Evolutionary conservation across 352 stramenopile species (phyloP).

Genomic region (Globisporangium orthogonon): DNA sequence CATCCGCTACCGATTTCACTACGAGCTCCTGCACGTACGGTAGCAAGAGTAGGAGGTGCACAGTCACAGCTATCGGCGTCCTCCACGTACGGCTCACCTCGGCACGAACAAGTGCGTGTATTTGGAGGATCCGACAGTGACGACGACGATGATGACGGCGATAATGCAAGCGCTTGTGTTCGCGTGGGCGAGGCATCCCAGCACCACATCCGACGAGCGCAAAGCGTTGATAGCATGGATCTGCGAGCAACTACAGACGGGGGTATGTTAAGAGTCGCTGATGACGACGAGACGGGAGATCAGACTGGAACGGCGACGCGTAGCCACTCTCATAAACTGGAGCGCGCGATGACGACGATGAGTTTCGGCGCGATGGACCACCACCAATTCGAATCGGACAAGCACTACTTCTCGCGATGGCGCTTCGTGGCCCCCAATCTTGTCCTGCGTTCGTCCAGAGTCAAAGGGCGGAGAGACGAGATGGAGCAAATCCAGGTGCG

Average conservation of each 20-base stretch:
- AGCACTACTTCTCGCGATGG: constrained; percentile 40
- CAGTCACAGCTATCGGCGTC: background rate
- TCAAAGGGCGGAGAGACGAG: constrained; percentile 9
- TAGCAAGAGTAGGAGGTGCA: background rate
- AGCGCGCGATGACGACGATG: constrained; percentile 26
- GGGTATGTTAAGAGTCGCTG: background rate
- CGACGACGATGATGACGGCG: background rate
- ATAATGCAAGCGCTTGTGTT: too few species aligned
- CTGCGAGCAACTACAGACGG: constrained; percentile 1
- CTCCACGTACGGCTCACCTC: constrained; percentile 7
- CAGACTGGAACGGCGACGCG: background rate
- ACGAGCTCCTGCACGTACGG: constrained; percentile 16
- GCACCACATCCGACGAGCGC: constrained; percentile 12
- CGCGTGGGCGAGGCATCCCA: background rate
- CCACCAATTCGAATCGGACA: constrained; percentile 21
- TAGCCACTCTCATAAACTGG: constrained; percentile 8
- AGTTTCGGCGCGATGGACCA: constrained; percentile 27
- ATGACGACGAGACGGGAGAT: background rate
- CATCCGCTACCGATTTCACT: constrained; percentile 60
- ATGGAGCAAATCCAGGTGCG: constrained; percentile 44
- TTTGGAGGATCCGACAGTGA: background rate
- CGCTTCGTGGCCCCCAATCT: constrained; percentile 59
- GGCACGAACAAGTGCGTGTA: background rate
- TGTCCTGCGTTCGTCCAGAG: constrained; percentile 37
- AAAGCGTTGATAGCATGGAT: constrained; percentile 21